A percentile compares a stretch with the other conserved stretches of the same genome.
Conservation (phyloP, 2,329 filamentous ascomycete genomes). For the Coniella lustricola region DNA sequence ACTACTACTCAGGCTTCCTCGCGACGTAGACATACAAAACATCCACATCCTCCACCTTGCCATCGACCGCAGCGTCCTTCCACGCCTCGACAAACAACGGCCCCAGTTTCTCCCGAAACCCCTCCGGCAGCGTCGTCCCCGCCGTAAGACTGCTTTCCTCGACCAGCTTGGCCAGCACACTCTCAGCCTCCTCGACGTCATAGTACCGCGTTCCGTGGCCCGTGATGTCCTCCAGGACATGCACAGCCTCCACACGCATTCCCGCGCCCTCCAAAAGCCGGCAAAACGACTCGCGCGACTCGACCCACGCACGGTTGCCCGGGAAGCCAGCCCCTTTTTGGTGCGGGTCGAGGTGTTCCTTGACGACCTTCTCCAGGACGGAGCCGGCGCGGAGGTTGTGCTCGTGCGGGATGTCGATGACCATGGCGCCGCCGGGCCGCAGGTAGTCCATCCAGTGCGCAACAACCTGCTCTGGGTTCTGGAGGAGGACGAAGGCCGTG, state of each 20-base stretch:
- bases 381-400: slow-evolving; percentile 21
- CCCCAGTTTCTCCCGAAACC: slow-evolving; percentile 20
- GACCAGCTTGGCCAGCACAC: slow-evolving; percentile 24
- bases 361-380: slow-evolving; percentile 23
- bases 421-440: slow-evolving; percentile 22
- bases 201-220: slow-evolving; percentile 21
- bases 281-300: slow-evolving; percentile 23
- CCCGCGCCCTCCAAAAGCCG: slow-evolving; percentile 23
- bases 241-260: slow-evolving; percentile 21
- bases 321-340: too few relatives aligned
- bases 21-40: slow-evolving; percentile 27
- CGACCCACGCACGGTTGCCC: slow-evolving; percentile 25
- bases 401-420: slow-evolving; percentile 29
- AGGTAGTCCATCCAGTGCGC: slow-evolving; percentile 25
- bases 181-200: slow-evolving; percentile 22
- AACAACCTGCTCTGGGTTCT: slow-evolving; percentile 21
- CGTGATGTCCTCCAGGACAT: slow-evolving; percentile 21
- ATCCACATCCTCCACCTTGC: slow-evolving; percentile 24
- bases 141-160: slow-evolving; percentile 18
- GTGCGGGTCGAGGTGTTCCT: slow-evolving; percentile 18
- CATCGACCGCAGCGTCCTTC: slow-evolving; percentile 23
- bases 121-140: slow-evolving; percentile 16
- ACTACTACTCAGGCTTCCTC: slow-evolving; percentile 11
- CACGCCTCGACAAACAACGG: slow-evolving; percentile 26
- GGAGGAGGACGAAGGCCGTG: slow-evolving; percentile 28